Conservation (phyloP, 768 basidiomycete species). For the Hericium erinaceus region DNA sequence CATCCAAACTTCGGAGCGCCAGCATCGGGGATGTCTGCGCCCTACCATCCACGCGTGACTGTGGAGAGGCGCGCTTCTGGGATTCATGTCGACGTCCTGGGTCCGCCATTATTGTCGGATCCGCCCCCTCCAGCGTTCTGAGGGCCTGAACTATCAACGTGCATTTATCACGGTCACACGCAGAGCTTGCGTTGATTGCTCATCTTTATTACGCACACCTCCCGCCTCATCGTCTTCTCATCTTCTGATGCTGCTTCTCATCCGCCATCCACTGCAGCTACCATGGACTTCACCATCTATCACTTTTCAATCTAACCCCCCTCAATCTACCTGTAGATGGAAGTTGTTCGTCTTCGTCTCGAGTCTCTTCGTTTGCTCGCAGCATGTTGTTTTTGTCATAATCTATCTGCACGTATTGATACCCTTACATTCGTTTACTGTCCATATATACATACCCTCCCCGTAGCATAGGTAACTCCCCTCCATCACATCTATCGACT, state of each 20-base stretch:
- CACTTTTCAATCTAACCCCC: too few relatives aligned
- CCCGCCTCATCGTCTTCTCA: too few relatives aligned
- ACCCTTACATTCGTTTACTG: neutral
- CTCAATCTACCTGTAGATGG: too few relatives aligned
- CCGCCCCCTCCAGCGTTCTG: neutral
- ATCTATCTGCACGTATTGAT: neutral
- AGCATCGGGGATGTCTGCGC: neutral
- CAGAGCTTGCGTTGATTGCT: too few relatives aligned
- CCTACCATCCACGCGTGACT: neutral
- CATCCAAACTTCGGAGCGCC: neutral
- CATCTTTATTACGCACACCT: too few relatives aligned
- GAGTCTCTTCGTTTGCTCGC: constrained; percentile 2
- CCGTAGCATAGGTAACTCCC: too few relatives aligned
- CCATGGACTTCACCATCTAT: too few relatives aligned
- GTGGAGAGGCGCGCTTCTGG: neutral
- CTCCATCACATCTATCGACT: too few relatives aligned
- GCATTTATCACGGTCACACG: too few relatives aligned
- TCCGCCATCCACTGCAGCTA: too few relatives aligned
- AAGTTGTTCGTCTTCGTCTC: neutral
- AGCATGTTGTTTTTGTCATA: neutral
- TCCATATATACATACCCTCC: neutral
- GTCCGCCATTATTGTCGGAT: neutral
- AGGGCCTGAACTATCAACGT: neutral
- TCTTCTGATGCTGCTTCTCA: too few relatives aligned
- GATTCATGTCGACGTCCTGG: neutral